Percentiles rank a stretch among this genome's conserved stretches.
These are phyloP conservation scores for Limtongia smithiae DNA, from an alignment of 805 yeast species.

Conservation along the genomic window DNA sequence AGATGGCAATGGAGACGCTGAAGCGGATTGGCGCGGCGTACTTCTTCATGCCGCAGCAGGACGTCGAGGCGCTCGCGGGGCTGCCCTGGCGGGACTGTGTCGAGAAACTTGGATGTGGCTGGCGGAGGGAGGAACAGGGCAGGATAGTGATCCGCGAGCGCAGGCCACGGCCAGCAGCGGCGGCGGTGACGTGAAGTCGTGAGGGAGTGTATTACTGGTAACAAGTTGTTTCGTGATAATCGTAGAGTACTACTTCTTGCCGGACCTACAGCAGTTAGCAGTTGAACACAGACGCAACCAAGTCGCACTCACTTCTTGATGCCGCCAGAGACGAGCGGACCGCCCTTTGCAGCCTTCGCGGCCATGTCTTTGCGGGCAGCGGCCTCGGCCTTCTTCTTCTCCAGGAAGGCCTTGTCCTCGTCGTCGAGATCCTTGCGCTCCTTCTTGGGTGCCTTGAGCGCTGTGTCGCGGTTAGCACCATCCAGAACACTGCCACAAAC, in stretches of 20 bases:
- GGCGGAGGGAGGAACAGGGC: slow-evolving; percentile 17
- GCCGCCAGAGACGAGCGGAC: slow-evolving; percentile 91
- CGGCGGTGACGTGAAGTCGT: not conserved
- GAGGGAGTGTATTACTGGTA: too few relatives aligned
- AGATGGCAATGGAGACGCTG: slow-evolving; percentile 16
- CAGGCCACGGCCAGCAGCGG: slow-evolving; percentile 2
- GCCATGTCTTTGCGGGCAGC: slow-evolving; percentile 90
- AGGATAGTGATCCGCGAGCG: slow-evolving; percentile 23
- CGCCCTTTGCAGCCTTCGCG: slow-evolving; percentile 80
- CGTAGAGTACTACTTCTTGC: slow-evolving; percentile 29
- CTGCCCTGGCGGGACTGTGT: slow-evolving; percentile 21
- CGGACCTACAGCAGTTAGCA: slow-evolving; percentile 19
- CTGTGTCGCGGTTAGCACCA: too few relatives aligned
- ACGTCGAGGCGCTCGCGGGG: slow-evolving; percentile 20
- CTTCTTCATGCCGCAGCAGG: slow-evolving; percentile 13
- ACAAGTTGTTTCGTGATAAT: too few relatives aligned
- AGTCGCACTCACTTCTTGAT: slow-evolving; percentile 65
- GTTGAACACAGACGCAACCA: not conserved
- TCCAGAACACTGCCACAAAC: too few relatives aligned
- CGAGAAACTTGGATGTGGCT: slow-evolving; percentile 20
- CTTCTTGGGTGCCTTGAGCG: slow-evolving; percentile 77
- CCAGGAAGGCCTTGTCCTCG: slow-evolving; percentile 85
- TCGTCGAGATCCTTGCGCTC: slow-evolving; percentile 69
- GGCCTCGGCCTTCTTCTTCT: slow-evolving; percentile 91
- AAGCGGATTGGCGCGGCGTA: slow-evolving; percentile 23